Conservation (phyloP, 768 basidiomycete species). For the Lentinula lateritia region DNA sequence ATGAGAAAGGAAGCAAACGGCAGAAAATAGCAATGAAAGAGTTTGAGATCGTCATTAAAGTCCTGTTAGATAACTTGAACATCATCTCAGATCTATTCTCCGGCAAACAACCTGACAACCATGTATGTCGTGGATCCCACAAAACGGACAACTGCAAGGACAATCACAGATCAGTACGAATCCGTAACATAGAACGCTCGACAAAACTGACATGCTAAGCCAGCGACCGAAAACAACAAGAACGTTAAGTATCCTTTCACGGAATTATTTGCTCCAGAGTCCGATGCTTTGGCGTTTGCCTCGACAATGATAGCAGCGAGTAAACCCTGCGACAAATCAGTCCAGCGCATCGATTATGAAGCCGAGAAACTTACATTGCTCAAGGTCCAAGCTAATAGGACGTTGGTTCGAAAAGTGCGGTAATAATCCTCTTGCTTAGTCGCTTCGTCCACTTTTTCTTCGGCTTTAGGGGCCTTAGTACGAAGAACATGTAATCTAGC, state of each 20-base stretch:
- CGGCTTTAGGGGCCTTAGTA: constrained; percentile 72
- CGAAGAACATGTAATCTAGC: constrained; percentile 59
- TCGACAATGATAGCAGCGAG: constrained; percentile 69
- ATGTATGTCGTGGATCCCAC: constrained; percentile 79
- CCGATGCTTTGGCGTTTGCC: constrained; percentile 46
- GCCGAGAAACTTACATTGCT: constrained; percentile 56
- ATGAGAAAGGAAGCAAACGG: no score
- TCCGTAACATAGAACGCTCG: not conserved
- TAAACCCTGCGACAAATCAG: constrained; percentile 39
- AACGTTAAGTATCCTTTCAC: constrained; percentile 89
- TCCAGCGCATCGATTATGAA: not conserved
- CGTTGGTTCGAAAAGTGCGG: constrained; percentile 86
- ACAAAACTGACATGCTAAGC: constrained; percentile 70
- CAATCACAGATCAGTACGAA: not conserved
- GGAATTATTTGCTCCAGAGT: constrained; percentile 38
- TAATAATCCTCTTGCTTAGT: constrained; percentile 86
- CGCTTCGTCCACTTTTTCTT: constrained; percentile 51
- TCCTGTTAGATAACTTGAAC: no score
- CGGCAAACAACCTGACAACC: constrained; percentile 81
- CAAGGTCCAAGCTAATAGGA: constrained; percentile 84
- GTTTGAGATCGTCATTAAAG: no score
- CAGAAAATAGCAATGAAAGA: no score
- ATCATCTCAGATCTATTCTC: constrained; percentile 51
- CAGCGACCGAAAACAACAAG: constrained; percentile 81
- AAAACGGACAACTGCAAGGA: constrained; percentile 68